Conservation (phyloP, 345 rosid genomes). For the Excoecaria agallocha region DNA sequence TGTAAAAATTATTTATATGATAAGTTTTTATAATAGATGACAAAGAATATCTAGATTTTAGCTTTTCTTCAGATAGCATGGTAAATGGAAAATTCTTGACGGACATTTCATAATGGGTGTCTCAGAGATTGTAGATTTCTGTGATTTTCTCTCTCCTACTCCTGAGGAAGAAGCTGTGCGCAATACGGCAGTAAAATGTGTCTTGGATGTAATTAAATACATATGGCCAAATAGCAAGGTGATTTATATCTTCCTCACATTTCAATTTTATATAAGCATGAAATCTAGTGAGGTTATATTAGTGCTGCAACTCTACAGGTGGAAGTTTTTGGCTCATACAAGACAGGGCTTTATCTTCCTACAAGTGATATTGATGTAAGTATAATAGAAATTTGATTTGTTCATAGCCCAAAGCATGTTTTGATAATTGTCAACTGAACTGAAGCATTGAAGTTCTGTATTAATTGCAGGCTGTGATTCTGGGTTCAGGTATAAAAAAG, state of each 20-base stretch:
- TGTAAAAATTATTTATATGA: background rate
- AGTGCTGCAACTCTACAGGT: constrained; percentile 43
- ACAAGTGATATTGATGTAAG: constrained; percentile 96
- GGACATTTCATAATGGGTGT: constrained; percentile 12
- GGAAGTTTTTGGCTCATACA: constrained; percentile 85
- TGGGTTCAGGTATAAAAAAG: constrained; percentile 63
- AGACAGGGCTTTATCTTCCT: constrained; percentile 87
- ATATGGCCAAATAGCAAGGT: constrained; percentile 90
- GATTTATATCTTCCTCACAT: background rate
- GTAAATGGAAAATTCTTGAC: background rate
- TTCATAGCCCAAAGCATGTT: background rate
- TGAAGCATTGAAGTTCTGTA: constrained; percentile 2
- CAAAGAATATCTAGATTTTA: background rate
- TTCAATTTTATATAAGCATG: background rate
- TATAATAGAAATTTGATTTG: constrained; percentile 7
- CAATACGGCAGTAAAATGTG: constrained; percentile 52
- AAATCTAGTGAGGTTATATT: constrained; percentile 7
- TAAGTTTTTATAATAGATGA: too few relatives aligned
- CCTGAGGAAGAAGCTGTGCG: constrained; percentile 66
- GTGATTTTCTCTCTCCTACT: constrained; percentile 82
- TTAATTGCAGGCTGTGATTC: constrained; percentile 66
- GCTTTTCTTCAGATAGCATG: background rate
- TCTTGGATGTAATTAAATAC: constrained; percentile 65
- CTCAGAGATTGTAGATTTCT: constrained; percentile 83
- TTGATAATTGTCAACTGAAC: constrained; percentile 3